phyloP scores from a whole-genome alignment of 768 basidiomycete genomes.

The Amanita polypyramis region DNA sequence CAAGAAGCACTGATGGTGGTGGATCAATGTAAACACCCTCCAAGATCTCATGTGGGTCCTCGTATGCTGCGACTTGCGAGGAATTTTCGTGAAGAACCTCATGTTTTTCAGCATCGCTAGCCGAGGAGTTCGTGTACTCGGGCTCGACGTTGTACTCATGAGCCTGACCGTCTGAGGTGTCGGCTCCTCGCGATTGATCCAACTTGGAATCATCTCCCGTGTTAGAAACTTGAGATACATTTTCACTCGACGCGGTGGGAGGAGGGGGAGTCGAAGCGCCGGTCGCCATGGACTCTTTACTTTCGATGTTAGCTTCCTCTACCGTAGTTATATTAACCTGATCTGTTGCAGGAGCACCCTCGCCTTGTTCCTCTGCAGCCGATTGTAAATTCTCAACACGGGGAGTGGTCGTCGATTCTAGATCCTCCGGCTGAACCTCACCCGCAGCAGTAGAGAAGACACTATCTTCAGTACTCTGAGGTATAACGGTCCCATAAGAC shows the following conservation, averaged over 20 bases:
- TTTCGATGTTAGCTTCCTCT: background rate
- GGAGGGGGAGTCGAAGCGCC: background rate
- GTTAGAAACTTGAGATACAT: background rate
- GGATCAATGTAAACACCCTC: slow-evolving; percentile 68
- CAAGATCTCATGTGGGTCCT: slow-evolving; percentile 48
- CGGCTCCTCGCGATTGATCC: background rate
- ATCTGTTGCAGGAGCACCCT: background rate
- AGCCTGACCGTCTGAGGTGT: background rate
- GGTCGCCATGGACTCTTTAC: background rate
- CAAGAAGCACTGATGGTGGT: slow-evolving; percentile 57
- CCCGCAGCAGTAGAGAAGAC: background rate
- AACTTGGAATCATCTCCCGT: background rate
- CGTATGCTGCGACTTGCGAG: slow-evolving; percentile 12
- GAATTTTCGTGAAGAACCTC: slow-evolving; percentile 8
- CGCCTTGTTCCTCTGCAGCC: background rate
- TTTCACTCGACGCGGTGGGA: background rate
- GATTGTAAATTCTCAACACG: background rate
- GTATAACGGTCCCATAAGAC: too few species aligned
- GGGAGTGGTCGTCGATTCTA: background rate
- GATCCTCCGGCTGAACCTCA: background rate
- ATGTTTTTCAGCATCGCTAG: slow-evolving; percentile 5
- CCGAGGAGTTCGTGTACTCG: background rate
- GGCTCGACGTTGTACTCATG: too few species aligned
- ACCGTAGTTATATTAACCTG: background rate
- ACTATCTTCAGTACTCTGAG: background rate